These are phyloP conservation scores for Coemansia sp. DNA, from an alignment of 192 early-diverging fungal genomes.

Conservation along the genomic window DNA sequence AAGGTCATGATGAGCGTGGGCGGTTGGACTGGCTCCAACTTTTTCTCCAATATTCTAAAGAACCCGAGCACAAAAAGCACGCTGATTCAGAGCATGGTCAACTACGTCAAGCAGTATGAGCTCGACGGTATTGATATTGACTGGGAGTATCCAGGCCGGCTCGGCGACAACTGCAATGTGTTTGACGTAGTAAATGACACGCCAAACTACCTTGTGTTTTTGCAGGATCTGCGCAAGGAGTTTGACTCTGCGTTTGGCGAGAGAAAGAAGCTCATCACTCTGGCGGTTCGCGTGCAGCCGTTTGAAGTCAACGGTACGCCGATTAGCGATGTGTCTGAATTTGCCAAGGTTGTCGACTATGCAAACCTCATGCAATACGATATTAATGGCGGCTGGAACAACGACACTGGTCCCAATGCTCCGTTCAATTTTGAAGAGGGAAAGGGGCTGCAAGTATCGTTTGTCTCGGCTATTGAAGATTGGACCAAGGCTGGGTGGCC, in stretches of 20 bases:
- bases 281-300: conserved; percentile 64
- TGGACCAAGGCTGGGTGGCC: conserved; percentile 65
- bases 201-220: conserved; percentile 62
- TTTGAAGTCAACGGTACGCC: conserved; percentile 56
- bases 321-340: conserved; percentile 57
- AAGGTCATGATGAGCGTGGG: conserved; percentile 69
- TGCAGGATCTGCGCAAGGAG: conserved; percentile 56
- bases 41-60: conserved; percentile 61
- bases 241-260: conserved; percentile 24
- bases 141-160: conserved; percentile 68
- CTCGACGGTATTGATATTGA: conserved; percentile 71
- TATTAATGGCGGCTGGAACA: conserved; percentile 59
- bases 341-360: conserved; percentile 62
- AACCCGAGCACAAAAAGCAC: conserved; percentile 44
- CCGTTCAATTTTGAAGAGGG: conserved; percentile 51
- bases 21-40: conserved; percentile 72
- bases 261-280: conserved; percentile 59
- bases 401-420: conserved; percentile 61
- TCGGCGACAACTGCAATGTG: conserved; percentile 44
- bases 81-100: conserved; percentile 63
- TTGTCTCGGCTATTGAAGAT: conserved; percentile 49
- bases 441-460: conserved; percentile 42
- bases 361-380: conserved; percentile 75
- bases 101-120: conserved; percentile 55
- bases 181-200: conserved; percentile 61